Evolutionary conservation across 192 early-diverging fungal genomes (phyloP).

Genomic region (Backusella circina): DNA sequence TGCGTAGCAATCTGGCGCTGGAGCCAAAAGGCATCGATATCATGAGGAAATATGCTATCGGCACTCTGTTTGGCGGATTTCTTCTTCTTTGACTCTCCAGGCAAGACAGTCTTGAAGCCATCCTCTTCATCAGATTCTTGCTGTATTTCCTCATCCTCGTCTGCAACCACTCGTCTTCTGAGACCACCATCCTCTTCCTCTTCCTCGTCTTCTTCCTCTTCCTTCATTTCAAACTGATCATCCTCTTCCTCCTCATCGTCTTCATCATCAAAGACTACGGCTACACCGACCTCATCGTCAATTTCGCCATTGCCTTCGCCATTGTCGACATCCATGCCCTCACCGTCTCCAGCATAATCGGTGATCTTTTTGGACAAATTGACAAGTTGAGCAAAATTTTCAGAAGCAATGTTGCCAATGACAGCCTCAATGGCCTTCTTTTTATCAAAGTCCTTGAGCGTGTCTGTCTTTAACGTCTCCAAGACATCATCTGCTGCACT

Average conservation of each 20-base stretch:
- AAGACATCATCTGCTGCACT: constrained; percentile 88
- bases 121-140: constrained; percentile 57
- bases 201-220: constrained; percentile 60
- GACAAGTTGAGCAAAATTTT: constrained; percentile 84
- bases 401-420: constrained; percentile 66
- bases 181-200: constrained; percentile 47
- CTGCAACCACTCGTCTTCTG: constrained; percentile 35
- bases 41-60: constrained; percentile 60
- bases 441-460: constrained; percentile 84
- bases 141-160: constrained; percentile 48
- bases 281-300: constrained; percentile 90
- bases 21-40: constrained; percentile 97
- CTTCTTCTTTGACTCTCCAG: constrained; percentile 30
- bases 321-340: constrained; percentile 53
- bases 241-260: constrained; percentile 83
- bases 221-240: constrained; percentile 55
- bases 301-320: constrained; percentile 52
- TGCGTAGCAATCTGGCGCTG: constrained; percentile 82
- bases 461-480: constrained; percentile 79
- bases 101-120: constrained; percentile 46
- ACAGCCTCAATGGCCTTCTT: constrained; percentile 79
- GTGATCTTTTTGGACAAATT: constrained; percentile 95
- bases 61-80: constrained; percentile 18
- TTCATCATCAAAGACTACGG: constrained; percentile 95
- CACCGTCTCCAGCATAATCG: constrained; percentile 69